Base-by-base conservation (phyloP, 495 filamentous ascomycete genomes). In the Trichoderma virens region DNA sequence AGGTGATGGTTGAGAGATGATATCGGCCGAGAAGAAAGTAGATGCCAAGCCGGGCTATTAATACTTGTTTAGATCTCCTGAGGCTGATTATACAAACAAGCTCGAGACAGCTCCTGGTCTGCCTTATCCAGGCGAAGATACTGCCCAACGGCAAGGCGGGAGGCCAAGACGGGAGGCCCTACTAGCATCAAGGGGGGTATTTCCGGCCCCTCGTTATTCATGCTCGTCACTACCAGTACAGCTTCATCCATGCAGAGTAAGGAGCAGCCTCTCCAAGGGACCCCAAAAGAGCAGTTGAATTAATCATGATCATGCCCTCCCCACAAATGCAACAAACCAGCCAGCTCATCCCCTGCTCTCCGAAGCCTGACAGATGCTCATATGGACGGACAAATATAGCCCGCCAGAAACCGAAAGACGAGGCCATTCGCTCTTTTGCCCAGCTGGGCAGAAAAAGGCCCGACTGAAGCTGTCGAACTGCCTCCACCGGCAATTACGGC, bases 351-450 rank as follows among this genome's bases (percentile, higher is more conserved):
- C 23, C 9, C 51, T 56, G 51, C 13, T 30, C 23, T 9, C 45
- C 45, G n/a, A 9, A 51, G n/a, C 45, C 13, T 20, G 45, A 51
- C n/a, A 20, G 18, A 20, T 5, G 45, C n/a, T 27, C 6, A 30
- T 56, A 30, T 56, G 51, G 51, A 56, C 51, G 51, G 51, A 56
- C 51, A 56, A 56, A 56, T 56, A 51, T 30, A 20, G 51, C 18
- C 51, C 51, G 51, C 23, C 51, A 30, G 2, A 2, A 20, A 28
- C 51, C 23, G 23, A 56, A n/a, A 28, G 51, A 6, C 51, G 43
- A 47, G 43, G 18, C 43, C 23, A 25, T 25, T 30, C 25, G 51
- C 23, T 30, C 11, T 9, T 27, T 2, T 16, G 25, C 51, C 23
- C 27, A 56, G 51, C 43, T 47, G 51, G 51, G 16, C 25, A 45